phyloP scores from a whole-genome alignment of 2,329 filamentous ascomycete genomes.

The Pseudocercospora fuligena region DNA sequence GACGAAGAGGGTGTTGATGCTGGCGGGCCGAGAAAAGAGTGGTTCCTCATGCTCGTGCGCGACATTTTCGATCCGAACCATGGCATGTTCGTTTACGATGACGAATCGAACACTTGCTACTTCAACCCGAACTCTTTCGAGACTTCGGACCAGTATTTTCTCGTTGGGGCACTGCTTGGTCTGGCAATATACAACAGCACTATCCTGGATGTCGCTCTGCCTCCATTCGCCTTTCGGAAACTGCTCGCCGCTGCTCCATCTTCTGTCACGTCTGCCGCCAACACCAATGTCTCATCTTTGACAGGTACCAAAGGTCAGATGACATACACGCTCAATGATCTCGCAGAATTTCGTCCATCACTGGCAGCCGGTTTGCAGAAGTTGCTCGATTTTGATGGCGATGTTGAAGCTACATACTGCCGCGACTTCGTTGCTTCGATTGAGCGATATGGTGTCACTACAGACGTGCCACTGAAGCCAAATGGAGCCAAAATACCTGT shows the following conservation, averaged over 20 bases:
- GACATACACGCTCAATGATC: slow-evolving; percentile 77
- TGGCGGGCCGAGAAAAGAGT: slow-evolving; percentile 88
- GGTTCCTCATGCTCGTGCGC: slow-evolving; percentile 85
- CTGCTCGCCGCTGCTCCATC: slow-evolving; percentile 77
- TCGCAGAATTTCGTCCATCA: slow-evolving; percentile 78
- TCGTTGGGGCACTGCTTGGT: slow-evolving; percentile 85
- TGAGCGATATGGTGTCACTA: slow-evolving; percentile 74
- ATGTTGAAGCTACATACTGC: slow-evolving; percentile 79
- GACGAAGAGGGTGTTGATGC: slow-evolving; percentile 92
- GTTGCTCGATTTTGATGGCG: slow-evolving; percentile 80
- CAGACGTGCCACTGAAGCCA: slow-evolving; percentile 71
- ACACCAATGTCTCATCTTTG: slow-evolving; percentile 46
- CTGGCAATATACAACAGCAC: slow-evolving; percentile 95
- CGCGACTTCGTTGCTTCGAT: slow-evolving; percentile 79
- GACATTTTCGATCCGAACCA: slow-evolving; percentile 92
- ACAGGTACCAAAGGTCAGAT: slow-evolving; percentile 53
- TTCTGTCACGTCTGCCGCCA: slow-evolving; percentile 60
- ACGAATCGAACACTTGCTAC: slow-evolving; percentile 88
- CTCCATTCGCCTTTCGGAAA: slow-evolving; percentile 88
- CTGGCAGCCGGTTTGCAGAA: slow-evolving; percentile 76
- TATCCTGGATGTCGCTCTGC: slow-evolving; percentile 85
- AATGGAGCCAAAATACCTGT: slow-evolving; percentile 76
- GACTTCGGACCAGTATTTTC: slow-evolving; percentile 87
- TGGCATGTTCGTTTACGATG: slow-evolving; percentile 90
- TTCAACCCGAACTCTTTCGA: slow-evolving; percentile 92